Percentiles rank a stretch among this genome's conserved stretches.
phyloP scores from a whole-genome alignment of 2,329 filamentous ascomycete species.

The Pezicula radicicola region DNA sequence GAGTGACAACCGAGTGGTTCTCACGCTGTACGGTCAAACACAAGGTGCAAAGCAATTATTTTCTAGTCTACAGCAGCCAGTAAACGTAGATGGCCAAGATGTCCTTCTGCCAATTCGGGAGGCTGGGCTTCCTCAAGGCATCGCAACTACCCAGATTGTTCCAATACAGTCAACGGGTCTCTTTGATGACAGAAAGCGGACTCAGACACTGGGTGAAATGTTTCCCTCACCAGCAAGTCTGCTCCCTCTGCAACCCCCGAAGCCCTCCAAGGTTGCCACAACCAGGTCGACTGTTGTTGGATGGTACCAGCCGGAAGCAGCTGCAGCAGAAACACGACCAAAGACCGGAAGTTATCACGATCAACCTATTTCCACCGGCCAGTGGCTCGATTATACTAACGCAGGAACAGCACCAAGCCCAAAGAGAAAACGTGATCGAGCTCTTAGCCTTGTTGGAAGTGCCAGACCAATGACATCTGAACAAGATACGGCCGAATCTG shows the following conservation, averaged over 20 bases:
- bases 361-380: slow-evolving; percentile 62
- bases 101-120: slow-evolving; percentile 52
- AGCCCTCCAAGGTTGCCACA: slow-evolving; percentile 66
- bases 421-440: slow-evolving; percentile 65
- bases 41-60: slow-evolving; percentile 76
- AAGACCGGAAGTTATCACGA: slow-evolving; percentile 59
- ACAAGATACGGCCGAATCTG: slow-evolving; percentile 48
- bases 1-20: slow-evolving; percentile 53
- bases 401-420: slow-evolving; percentile 52
- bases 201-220: slow-evolving; percentile 67
- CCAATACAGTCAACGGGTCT: slow-evolving; percentile 42
- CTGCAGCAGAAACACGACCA: slow-evolving; percentile 21
- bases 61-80: slow-evolving; percentile 70
- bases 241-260: slow-evolving; percentile 66
- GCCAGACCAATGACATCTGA: slow-evolving; percentile 44
- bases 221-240: slow-evolving; percentile 68
- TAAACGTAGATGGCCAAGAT: slow-evolving; percentile 31
- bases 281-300: slow-evolving; percentile 50
- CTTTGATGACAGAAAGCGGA: slow-evolving; percentile 47
- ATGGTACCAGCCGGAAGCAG: slow-evolving; percentile 37
- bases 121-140: slow-evolving; percentile 68
- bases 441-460: slow-evolving; percentile 61
- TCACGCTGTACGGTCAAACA: slow-evolving; percentile 76
- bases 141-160: slow-evolving; percentile 65
- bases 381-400: slow-evolving; percentile 70